A percentile compares a stretch with the other conserved stretches of the same genome.
Evolutionary conservation across 495 filamentous ascomycete species (phyloP).

Genomic region (Bacidia gigantensis): DNA sequence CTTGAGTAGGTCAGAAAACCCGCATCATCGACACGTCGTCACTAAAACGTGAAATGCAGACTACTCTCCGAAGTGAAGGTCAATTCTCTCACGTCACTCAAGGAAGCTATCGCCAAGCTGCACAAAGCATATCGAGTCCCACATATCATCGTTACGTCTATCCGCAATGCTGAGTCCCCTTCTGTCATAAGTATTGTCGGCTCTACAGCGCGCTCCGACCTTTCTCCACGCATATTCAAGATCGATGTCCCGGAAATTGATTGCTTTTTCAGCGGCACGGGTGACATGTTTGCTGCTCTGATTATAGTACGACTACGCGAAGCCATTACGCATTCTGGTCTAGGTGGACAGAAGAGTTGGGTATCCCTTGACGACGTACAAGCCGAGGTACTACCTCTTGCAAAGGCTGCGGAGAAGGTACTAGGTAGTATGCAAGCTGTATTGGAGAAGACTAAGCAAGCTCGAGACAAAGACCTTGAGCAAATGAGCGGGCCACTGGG

Average conservation of each 20-base stretch:
- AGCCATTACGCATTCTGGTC: conserved; percentile 39
- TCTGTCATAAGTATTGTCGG: conserved; percentile 58
- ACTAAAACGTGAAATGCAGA: conserved; percentile 29
- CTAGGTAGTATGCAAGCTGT: conserved; percentile 88
- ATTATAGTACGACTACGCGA: conserved; percentile 82
- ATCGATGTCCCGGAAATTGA: conserved; percentile 76
- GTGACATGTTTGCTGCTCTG: conserved; percentile 95
- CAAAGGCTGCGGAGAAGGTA: conserved; percentile 70
- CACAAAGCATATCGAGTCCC: conserved; percentile 67
- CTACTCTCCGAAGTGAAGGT: conserved; percentile 73
- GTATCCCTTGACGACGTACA: conserved; percentile 51
- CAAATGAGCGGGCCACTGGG: conserved; percentile 23
- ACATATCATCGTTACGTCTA: conserved; percentile 86
- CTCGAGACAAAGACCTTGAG: conserved; percentile 44
- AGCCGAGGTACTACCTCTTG: conserved; percentile 61
- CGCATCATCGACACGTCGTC: background rate
- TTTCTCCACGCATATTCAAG: conserved; percentile 60
- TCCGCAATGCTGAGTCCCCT: conserved; percentile 34
- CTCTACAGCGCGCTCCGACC: conserved; percentile 50
- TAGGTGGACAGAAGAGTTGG: conserved; percentile 47
- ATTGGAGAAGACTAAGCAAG: conserved; percentile 58
- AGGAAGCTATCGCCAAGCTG: conserved; percentile 57
- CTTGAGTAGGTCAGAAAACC: conserved; percentile 51
- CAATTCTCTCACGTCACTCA: conserved; percentile 55
- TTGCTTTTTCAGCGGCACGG: conserved; percentile 88